Evolutionary conservation across 2,329 filamentous ascomycete genomes (phyloP).

Genomic region (Sclerotinia borealis): DNA sequence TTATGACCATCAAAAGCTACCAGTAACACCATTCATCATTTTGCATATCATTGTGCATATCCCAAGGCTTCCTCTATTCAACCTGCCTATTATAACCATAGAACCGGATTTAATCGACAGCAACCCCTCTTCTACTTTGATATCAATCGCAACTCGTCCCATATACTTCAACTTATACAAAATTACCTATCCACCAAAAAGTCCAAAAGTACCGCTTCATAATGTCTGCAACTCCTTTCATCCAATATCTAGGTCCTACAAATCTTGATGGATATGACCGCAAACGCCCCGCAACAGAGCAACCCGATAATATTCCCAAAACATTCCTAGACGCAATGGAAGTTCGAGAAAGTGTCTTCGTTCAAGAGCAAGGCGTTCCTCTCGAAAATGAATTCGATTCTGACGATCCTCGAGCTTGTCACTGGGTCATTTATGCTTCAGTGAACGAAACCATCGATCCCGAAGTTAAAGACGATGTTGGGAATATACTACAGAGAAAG

Average conservation of each 20-base stretch:
- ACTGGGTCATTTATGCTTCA: slow-evolving; percentile 75
- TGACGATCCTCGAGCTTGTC: slow-evolving; percentile 73
- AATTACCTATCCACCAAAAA: background rate
- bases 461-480: slow-evolving; percentile 41
- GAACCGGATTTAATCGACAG: background rate
- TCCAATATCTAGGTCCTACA: slow-evolving; percentile 36
- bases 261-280: slow-evolving; percentile 44
- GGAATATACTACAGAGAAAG: slow-evolving; percentile 38
- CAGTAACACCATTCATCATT: background rate
- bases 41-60: background rate
- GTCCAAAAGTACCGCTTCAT: background rate
- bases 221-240: slow-evolving; percentile 27
- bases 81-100: background rate
- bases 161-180: background rate
- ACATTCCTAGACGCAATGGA: slow-evolving; percentile 59
- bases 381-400: slow-evolving; percentile 70
- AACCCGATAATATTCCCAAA: slow-evolving; percentile 43
- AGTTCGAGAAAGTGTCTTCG: slow-evolving; percentile 55
- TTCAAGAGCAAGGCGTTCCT: slow-evolving; percentile 51
- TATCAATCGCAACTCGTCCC: background rate
- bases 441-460: slow-evolving; percentile 43
- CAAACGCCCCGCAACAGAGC: slow-evolving; percentile 37
- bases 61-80: background rate
- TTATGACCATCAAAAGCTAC: background rate
- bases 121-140: background rate